phyloP scores from a whole-genome alignment of 208 protist species.

The Acanthamoeba rhysodes region DNA sequence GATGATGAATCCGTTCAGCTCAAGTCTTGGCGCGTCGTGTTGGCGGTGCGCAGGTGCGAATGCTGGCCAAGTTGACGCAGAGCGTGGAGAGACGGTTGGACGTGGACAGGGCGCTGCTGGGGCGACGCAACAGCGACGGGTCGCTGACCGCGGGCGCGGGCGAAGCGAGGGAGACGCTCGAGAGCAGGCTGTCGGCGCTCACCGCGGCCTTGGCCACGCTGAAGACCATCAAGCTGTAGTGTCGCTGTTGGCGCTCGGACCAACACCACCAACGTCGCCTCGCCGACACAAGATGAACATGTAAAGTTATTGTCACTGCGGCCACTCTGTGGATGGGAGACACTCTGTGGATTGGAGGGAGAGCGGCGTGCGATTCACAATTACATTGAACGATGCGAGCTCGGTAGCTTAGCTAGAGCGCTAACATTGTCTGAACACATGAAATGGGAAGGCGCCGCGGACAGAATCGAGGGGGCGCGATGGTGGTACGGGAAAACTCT shows the following conservation, averaged over 20 bases:
- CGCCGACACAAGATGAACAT: no score
- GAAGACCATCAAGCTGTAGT: not conserved
- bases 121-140: not conserved
- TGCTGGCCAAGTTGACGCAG: not conserved
- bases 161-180: not conserved
- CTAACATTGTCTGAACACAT: no score
- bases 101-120: not conserved
- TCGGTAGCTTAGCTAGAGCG: no score
- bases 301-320: no score
- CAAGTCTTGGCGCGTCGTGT: not conserved
- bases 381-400: no score
- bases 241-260: no score
- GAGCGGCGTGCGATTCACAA: no score
- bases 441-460: no score
- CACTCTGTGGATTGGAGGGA: no score
- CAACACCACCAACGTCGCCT: no score
- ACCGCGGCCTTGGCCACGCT: not conserved
- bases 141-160: not conserved
- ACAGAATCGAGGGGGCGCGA: not conserved
- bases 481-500: not conserved
- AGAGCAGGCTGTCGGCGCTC: not conserved
- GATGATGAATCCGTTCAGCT: not conserved
- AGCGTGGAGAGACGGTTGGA: not conserved
- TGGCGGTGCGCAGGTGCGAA: not conserved
- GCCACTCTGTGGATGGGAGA: no score